These are phyloP conservation scores for Claviceps paspali DNA, from an alignment of 2,329 filamentous ascomycete genomes.

Conservation along the genomic window DNA sequence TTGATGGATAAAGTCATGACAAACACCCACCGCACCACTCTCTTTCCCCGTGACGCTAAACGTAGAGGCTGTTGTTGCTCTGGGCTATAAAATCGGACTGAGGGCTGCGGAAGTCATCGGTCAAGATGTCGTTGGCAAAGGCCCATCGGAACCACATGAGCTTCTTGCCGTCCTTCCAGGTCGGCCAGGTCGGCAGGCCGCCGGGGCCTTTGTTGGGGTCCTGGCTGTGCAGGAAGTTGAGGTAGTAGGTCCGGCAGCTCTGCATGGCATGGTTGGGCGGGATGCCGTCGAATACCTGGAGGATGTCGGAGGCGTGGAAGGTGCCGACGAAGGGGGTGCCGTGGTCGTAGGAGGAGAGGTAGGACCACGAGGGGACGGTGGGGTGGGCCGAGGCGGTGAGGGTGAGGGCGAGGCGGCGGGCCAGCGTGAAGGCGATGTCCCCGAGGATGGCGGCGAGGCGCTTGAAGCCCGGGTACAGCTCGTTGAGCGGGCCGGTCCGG, in stretches of 20 bases:
- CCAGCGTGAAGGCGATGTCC: constrained; percentile 60
- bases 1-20: no score
- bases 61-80: constrained; percentile 12
- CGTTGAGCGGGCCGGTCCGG: constrained; percentile 51
- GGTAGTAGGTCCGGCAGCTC: constrained; percentile 53
- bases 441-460: constrained; percentile 61
- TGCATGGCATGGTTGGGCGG: constrained; percentile 44
- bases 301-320: constrained; percentile 55
- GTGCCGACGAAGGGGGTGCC: constrained; percentile 60
- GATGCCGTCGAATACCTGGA: constrained; percentile 54
- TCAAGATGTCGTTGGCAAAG: constrained; percentile 15
- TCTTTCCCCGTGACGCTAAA: no score
- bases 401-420: constrained; percentile 48
- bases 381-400: constrained; percentile 31
- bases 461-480: constrained; percentile 63
- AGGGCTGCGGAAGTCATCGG: constrained; percentile 23
- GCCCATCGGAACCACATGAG: constrained; percentile 32
- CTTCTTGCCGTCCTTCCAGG: constrained; percentile 27
- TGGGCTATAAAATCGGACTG: constrained; percentile 14
- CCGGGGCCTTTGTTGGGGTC: constrained; percentile 48
- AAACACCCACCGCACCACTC: no score
- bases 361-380: constrained; percentile 55
- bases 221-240: constrained; percentile 53
- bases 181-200: constrained; percentile 24
- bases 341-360: constrained; percentile 57